Conservation (phyloP, 2,329 filamentous ascomycete species). For the Whalleya microplaca region DNA sequence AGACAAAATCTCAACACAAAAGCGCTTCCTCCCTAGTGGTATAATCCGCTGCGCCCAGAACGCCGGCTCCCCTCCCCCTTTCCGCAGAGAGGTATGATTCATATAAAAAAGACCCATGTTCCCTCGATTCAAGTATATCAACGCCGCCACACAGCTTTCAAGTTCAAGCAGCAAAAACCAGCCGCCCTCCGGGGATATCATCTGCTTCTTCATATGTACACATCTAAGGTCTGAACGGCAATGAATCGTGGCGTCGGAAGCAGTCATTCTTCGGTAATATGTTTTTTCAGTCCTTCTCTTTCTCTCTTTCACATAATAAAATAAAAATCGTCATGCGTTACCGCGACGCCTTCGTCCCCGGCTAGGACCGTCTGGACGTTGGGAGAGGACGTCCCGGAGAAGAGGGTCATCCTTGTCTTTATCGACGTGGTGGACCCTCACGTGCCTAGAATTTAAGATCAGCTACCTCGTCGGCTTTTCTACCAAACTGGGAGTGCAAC, state of each 20-base stretch:
- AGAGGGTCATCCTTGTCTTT: conserved; percentile 85
- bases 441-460: conserved; percentile 65
- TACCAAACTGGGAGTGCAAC: conserved; percentile 28
- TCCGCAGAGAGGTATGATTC: conserved; percentile 19
- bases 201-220: conserved; percentile 32
- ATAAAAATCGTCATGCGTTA: conserved; percentile 42
- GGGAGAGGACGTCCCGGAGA: conserved; percentile 81
- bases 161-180: conserved; percentile 20
- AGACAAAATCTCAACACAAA: conserved; percentile 14
- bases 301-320: no score
- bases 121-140: conserved; percentile 14
- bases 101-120: conserved; percentile 12
- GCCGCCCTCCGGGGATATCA: conserved; percentile 28
- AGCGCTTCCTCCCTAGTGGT: conserved; percentile 26
- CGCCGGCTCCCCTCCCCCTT: conserved; percentile 10
- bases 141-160: conserved; percentile 20
- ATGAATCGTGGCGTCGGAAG: conserved; percentile 23
- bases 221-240: conserved; percentile 29
- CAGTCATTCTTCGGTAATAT: conserved; percentile 19
- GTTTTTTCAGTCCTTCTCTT: conserved; percentile 11
- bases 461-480: conserved; percentile 2
- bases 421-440: conserved; percentile 88
- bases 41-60: conserved; percentile 30
- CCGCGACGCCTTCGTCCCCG: conserved; percentile 77
- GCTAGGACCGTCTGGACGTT: conserved; percentile 81